Base-by-base conservation (phyloP, 768 basidiomycete genomes). In the Coprinopsis strossmayeri region DNA sequence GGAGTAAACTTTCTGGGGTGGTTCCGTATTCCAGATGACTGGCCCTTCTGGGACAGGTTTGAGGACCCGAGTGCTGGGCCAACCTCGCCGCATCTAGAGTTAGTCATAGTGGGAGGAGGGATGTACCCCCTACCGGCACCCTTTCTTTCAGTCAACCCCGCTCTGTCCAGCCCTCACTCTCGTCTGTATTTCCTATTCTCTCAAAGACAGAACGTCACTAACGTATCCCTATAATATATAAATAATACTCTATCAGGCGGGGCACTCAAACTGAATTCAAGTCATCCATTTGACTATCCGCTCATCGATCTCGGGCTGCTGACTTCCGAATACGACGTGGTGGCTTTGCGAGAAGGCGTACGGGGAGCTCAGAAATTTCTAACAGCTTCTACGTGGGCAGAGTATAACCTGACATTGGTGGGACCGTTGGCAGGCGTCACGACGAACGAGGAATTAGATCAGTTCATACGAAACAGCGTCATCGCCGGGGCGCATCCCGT, bases 21-120 rank as follows among this genome's bases (percentile, higher is more conserved):
- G 55, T 12, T 58, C 52, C 49, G 71, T 61, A 50, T 52, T 61
- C 63, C 70, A 59, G 68, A 34, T 64, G 61, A 15, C 61, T 57
- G 53, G 11, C 40, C 51, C 15, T 49, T 48, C 12, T 56, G 56
- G 41, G 35, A 49, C 3, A 50, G 26, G 5, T 40, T 48, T 13
- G 21, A 50, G 5, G 61, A 62, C 28, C 59, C 61, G 1, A 34
- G 56, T 25, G 17, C 55, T 23, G 57, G 57, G 5, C 47, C 42
- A 3, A 53, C 47, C 25, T 51, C 54, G 4, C 56, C 60, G 17
- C 60, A 61, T 48, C 17, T 52, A 9, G 51, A 52, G 40, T 3
- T 48, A 11, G 32, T 35, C 3, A 23, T 44, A 2, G 20, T 50
- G 5, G 43, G 49, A 7, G 49, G 49, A 5, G 49, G 49, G 10